A percentile compares a stretch with the other conserved stretches of the same genome.
These are phyloP conservation scores for Russula abietina DNA, from an alignment of 768 basidiomycete species.

Conservation along the genomic window DNA sequence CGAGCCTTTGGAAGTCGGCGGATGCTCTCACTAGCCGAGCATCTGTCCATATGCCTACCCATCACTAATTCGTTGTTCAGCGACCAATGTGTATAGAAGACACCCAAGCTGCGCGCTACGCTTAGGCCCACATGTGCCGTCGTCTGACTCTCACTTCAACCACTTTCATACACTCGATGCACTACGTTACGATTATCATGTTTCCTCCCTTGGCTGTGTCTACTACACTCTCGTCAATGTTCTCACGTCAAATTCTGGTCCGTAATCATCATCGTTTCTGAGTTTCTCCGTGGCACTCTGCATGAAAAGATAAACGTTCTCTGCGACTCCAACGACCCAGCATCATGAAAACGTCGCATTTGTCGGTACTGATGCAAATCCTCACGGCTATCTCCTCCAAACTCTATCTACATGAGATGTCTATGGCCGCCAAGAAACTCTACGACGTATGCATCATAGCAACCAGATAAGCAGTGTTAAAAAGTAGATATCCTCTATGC, in stretches of 20 bases:
- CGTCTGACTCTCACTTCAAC: no score
- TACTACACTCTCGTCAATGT: neutral
- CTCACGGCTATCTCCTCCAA: neutral
- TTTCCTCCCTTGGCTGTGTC: neutral
- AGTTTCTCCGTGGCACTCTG: neutral
- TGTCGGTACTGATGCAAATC: neutral
- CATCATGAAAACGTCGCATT: neutral
- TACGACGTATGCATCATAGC: neutral
- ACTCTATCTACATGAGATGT: neutral
- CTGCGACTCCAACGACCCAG: neutral
- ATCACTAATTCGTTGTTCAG: constrained; percentile 39
- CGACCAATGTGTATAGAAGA: neutral
- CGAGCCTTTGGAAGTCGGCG: constrained; percentile 87
- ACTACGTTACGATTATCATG: neutral
- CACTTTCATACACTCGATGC: neutral
- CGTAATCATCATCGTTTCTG: neutral
- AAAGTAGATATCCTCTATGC: neutral
- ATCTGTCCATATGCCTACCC: constrained; percentile 83
- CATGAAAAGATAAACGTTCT: neutral
- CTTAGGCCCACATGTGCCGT: no score
- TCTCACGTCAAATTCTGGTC: neutral
- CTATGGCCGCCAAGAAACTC: neutral
- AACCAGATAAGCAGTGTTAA: neutral
- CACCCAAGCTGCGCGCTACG: no score
- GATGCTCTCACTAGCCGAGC: constrained; percentile 75